Evolutionary conservation across 352 stramenopile species (phyloP).

Genomic region (Blastocystis sp.): DNA sequence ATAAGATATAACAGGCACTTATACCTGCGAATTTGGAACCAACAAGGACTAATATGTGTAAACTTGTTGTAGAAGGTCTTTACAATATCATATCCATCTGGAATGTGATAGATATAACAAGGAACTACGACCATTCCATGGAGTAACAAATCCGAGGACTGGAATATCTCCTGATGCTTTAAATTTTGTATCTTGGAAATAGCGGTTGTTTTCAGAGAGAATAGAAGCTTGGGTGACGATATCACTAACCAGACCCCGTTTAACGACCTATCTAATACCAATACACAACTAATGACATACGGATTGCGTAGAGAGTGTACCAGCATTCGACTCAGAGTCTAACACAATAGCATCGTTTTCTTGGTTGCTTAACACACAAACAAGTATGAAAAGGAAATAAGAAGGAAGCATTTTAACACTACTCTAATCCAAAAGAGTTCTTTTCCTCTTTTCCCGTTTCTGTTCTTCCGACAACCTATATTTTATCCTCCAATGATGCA

Average conservation of each 20-base stretch:
- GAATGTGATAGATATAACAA: background rate
- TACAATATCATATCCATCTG: conserved; percentile 55
- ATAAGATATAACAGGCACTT: background rate
- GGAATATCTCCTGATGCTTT: conserved; percentile 30
- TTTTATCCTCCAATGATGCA: background rate
- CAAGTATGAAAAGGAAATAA: background rate
- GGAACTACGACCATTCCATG: conserved; percentile 45
- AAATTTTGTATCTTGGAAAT: background rate
- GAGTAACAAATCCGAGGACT: conserved; percentile 58
- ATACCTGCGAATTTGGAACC: conserved; percentile 32
- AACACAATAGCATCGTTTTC: background rate
- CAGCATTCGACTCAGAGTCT: background rate
- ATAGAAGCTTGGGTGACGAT: background rate
- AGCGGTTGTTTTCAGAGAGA: conserved; percentile 36
- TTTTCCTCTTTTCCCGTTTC: background rate
- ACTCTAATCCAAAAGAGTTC: background rate
- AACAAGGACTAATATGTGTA: conserved; percentile 60
- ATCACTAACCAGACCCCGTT: conserved; percentile 39
- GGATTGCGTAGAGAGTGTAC: background rate
- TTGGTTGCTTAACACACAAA: background rate
- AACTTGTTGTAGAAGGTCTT: conserved; percentile 43
- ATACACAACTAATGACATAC: background rate
- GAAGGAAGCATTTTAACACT: background rate
- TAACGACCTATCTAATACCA: background rate
- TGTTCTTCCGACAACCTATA: conserved; percentile 22